Evolutionary conservation across 75 land plant genomes (phyloP).

Genomic region (Pinus tabuliformis): DNA sequence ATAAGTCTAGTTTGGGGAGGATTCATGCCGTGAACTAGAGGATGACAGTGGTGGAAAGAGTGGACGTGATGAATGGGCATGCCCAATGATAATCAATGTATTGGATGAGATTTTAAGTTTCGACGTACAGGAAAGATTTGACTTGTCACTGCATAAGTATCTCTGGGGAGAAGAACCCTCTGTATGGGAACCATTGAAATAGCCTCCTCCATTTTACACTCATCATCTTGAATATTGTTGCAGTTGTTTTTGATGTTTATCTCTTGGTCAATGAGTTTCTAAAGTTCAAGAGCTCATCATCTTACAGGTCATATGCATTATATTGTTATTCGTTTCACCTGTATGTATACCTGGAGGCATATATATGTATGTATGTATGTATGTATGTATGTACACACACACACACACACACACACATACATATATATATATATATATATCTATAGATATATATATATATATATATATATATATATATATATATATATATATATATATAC

Average conservation of each 20-base stretch:
- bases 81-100: constrained; percentile 35
- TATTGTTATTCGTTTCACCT: constrained; percentile 1
- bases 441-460: too few species aligned
- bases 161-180: too few species aligned
- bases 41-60: constrained; percentile 6
- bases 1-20: neutral
- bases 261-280: constrained; percentile 23
- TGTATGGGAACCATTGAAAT: too few species aligned
- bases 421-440: too few species aligned
- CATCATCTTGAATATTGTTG: constrained; percentile 19
- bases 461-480: too few species aligned
- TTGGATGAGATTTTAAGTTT: constrained; percentile 17
- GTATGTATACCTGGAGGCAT: neutral
- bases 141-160: neutral
- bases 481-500: too few species aligned
- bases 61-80: constrained; percentile 30
- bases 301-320: neutral
- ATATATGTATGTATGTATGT: too few species aligned
- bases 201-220: constrained; percentile 3
- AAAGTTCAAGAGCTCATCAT: constrained; percentile 2
- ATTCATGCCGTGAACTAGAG: neutral
- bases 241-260: constrained; percentile 10
- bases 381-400: too few species aligned
- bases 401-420: too few species aligned
- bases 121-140: neutral